These are phyloP conservation scores for Fusarium sp. DNA, from an alignment of 2,329 filamentous ascomycete species.

Conservation along the genomic window DNA sequence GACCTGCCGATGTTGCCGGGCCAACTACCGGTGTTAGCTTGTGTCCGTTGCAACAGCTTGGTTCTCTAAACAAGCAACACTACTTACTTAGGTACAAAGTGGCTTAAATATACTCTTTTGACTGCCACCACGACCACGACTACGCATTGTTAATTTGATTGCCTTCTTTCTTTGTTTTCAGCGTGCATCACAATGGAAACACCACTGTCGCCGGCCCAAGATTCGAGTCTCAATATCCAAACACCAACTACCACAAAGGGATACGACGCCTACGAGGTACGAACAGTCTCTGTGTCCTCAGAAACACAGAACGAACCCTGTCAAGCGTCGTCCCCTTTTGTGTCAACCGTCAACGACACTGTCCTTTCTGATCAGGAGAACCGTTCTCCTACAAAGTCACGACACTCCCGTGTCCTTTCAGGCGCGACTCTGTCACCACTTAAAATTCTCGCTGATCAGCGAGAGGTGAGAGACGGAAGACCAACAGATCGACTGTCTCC, in stretches of 20 bases:
- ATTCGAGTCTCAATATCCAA: slow-evolving; percentile 47
- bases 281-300: slow-evolving; percentile 33
- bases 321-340: slow-evolving; percentile 48
- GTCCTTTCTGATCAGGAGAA: slow-evolving; percentile 60
- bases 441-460: slow-evolving; percentile 64
- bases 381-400: slow-evolving; percentile 61
- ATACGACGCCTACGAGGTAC: slow-evolving; percentile 46
- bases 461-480: slow-evolving; percentile 42
- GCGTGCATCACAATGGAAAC: slow-evolving; percentile 46
- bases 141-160: slow-evolving; percentile 15
- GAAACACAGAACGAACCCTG: slow-evolving; percentile 27
- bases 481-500: slow-evolving; percentile 46
- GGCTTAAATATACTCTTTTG: slow-evolving; percentile 9
- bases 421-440: slow-evolving; percentile 70
- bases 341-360: slow-evolving; percentile 52
- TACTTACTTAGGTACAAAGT: slow-evolving; percentile 23
- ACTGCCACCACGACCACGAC: not conserved
- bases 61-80: slow-evolving; percentile 33
- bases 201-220: slow-evolving; percentile 46
- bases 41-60: slow-evolving; percentile 24
- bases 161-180: slow-evolving; percentile 33
- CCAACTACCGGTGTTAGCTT: slow-evolving; percentile 38
- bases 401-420: slow-evolving; percentile 69
- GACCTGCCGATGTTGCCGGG: slow-evolving; percentile 31
- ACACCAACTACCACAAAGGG: slow-evolving; percentile 40